These are phyloP conservation scores for Isoetes engelmannii DNA, from an alignment of 83 land plant genomes.

Conservation along the genomic window DNA sequence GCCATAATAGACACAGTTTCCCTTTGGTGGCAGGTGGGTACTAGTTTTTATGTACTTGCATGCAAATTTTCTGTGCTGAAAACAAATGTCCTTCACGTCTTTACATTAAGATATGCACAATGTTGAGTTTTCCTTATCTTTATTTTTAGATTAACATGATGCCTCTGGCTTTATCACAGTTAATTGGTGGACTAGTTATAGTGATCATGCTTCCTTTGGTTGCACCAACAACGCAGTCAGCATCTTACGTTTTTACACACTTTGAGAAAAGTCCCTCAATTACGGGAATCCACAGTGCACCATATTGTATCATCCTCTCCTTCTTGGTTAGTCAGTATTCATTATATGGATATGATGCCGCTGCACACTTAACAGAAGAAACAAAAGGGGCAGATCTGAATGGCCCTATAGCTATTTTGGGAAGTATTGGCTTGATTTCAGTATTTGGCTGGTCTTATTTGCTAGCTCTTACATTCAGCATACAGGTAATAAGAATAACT, in stretches of 20 bases:
- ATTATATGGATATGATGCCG: conserved; percentile 84
- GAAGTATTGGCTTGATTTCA: conserved; percentile 72
- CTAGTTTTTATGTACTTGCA: too few relatives aligned
- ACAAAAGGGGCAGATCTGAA: conserved; percentile 81
- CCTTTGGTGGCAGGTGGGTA: conserved; percentile 81
- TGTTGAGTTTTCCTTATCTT: too few relatives aligned
- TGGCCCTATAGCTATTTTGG: conserved; percentile 86
- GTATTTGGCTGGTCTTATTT: conserved; percentile 80
- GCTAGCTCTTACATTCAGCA: conserved; percentile 73
- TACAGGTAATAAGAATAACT: conserved; percentile 45
- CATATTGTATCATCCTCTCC: conserved; percentile 61
- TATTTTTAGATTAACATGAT: not conserved
- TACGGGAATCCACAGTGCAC: conserved; percentile 56
- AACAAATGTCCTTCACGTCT: too few relatives aligned
- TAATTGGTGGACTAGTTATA: conserved; percentile 67
- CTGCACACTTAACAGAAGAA: conserved; percentile 89
- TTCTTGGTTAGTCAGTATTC: conserved; percentile 83
- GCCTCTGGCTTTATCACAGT: conserved; percentile 26
- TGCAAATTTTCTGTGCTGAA: too few relatives aligned
- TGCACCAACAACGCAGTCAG: conserved; percentile 54
- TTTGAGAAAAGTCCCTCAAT: conserved; percentile 42
- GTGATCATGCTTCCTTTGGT: conserved; percentile 80
- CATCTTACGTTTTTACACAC: conserved; percentile 72
- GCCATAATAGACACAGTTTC: conserved; percentile 77
- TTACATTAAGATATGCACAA: too few relatives aligned